phyloP scores from a whole-genome alignment of 2,329 filamentous ascomycete species.

The Chalara sp. region DNA sequence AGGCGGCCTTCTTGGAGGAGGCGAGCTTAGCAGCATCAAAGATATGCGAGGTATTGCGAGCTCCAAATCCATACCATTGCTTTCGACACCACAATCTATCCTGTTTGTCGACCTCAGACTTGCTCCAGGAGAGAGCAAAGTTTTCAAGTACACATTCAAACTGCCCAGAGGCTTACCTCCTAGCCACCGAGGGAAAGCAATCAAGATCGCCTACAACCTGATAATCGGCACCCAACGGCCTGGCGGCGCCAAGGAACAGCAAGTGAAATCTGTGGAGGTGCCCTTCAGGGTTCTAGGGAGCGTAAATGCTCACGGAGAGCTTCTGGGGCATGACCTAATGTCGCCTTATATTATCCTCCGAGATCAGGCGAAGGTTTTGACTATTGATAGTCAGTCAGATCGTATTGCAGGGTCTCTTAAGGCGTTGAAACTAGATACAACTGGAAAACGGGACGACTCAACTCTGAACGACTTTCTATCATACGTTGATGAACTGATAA shows the following conservation, averaged over 20 bases:
- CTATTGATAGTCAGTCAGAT: constrained; percentile 15
- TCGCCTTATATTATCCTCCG: constrained; percentile 83
- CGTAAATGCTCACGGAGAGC: constrained; percentile 81
- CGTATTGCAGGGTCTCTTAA: constrained; percentile 7
- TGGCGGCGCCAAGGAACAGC: constrained; percentile 69
- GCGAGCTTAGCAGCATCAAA: constrained; percentile 86
- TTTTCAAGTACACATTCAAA: constrained; percentile 80
- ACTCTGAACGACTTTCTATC: constrained; percentile 60
- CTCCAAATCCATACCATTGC: constrained; percentile 78
- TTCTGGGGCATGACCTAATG: constrained; percentile 91
- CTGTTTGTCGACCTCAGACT: constrained; percentile 90
- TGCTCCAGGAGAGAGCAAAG: constrained; percentile 79
- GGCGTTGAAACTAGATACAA: constrained; percentile 18
- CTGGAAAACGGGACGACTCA: constrained; percentile 26
- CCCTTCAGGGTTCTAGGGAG: constrained; percentile 91
- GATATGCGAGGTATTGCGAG: constrained; percentile 88
- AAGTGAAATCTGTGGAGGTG: constrained; percentile 83
- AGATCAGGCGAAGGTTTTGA: constrained; percentile 56
- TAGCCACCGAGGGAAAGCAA: constrained; percentile 82
- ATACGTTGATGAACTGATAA: constrained; percentile 71
- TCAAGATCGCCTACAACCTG: constrained; percentile 88
- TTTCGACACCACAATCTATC: constrained; percentile 94
- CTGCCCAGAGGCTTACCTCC: constrained; percentile 87
- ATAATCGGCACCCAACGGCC: constrained; percentile 87
- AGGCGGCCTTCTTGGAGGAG: constrained; percentile 77